phyloP scores from a whole-genome alignment of 2,329 filamentous ascomycete species.

The Aspergillus quadricinctus region DNA sequence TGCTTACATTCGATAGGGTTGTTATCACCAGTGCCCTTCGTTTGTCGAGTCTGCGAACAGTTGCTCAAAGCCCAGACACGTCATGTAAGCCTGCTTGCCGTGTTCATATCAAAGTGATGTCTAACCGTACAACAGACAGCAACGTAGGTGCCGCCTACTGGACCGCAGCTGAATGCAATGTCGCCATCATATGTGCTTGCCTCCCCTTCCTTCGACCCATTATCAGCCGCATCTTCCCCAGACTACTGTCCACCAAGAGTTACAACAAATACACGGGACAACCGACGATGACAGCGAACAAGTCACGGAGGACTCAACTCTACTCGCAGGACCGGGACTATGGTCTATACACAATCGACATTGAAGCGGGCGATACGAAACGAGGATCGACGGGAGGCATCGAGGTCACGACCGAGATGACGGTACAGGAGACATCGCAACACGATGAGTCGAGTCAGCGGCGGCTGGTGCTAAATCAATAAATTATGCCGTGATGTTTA shows the following conservation, averaged over 20 bases:
- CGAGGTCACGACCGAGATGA: constrained; percentile 31
- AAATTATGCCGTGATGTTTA: neutral
- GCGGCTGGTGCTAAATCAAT: constrained; percentile 19
- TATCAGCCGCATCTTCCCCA: constrained; percentile 37
- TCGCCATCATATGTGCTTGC: constrained; percentile 40
- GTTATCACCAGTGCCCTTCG: constrained; percentile 31
- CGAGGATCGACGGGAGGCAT: constrained; percentile 20
- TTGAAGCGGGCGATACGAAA: constrained; percentile 19
- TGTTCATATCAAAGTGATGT: neutral
- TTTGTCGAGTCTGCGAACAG: constrained; percentile 21
- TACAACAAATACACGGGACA: constrained; percentile 21
- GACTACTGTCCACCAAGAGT: constrained; percentile 25
- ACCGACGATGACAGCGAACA: constrained; percentile 11
- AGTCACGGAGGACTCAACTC: constrained; percentile 9
- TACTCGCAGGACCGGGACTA: constrained; percentile 23
- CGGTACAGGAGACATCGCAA: constrained; percentile 17
- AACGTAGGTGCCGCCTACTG: constrained; percentile 41
- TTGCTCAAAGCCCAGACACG: constrained; percentile 24
- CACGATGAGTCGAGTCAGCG: constrained; percentile 20
- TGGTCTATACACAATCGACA: constrained; percentile 26
- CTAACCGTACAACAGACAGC: constrained; percentile 7
- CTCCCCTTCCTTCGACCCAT: constrained; percentile 39
- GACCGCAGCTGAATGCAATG: constrained; percentile 41
- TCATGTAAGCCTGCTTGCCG: constrained; percentile 17
- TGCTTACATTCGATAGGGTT: constrained; percentile 13